Percentiles rank a stretch among this genome's conserved stretches.
phyloP scores from a whole-genome alignment of 1,284 basidiomycete genomes.

The Malassezia slooffiae region DNA sequence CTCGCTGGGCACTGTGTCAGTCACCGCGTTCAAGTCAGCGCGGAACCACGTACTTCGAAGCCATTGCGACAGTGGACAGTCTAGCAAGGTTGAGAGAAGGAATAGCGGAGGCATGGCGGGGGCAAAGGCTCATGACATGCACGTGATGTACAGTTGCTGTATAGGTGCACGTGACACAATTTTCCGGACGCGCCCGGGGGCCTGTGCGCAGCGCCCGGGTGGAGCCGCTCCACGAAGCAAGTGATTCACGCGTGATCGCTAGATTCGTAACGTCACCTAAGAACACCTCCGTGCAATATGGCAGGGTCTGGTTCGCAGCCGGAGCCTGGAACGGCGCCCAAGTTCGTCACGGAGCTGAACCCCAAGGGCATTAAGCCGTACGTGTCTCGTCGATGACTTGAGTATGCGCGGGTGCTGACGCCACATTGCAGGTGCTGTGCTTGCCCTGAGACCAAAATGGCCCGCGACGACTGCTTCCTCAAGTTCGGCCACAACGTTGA shows the following conservation, averaged over 20 bases:
- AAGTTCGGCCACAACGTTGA: conserved; percentile 56
- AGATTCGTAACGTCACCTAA: no score
- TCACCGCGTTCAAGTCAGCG: neutral
- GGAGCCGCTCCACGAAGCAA: no score
- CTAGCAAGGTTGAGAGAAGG: conserved; percentile 10
- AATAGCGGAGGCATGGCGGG: no score
- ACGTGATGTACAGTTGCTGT: no score
- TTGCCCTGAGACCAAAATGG: conserved; percentile 82
- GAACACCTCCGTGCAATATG: no score
- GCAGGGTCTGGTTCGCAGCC: no score
- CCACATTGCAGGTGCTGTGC: conserved; percentile 65
- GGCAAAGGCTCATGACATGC: no score
- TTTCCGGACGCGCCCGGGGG: no score
- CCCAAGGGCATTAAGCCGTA: conserved; percentile 84
- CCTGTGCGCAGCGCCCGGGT: no score
- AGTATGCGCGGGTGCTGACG: neutral
- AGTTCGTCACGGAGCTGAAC: conserved; percentile 54
- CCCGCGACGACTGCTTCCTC: conserved; percentile 86
- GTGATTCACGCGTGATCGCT: no score
- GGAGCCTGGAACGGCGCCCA: conserved; percentile 19
- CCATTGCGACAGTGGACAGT: conserved; percentile 8
- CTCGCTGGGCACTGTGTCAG: conserved; percentile 20
- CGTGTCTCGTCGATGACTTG: conserved; percentile 43
- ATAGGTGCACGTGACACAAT: no score
- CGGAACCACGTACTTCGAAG: conserved; percentile 16